Base-by-base conservation (phyloP, 2,329 filamentous ascomycete species). In the Metarhizium robertsii region DNA sequence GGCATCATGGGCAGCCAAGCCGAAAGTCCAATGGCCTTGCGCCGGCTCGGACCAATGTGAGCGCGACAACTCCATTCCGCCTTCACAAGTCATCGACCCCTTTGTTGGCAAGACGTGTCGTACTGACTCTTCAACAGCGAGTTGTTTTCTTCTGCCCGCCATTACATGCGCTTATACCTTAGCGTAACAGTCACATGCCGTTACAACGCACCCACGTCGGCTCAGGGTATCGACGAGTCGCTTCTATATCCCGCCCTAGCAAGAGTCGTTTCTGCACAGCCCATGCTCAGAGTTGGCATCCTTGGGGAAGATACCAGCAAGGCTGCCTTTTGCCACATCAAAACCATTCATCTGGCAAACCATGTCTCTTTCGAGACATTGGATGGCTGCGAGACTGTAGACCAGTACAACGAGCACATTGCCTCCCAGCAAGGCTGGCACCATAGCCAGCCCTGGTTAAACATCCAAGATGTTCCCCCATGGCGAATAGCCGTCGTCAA, bases 211-310 rank as follows among this genome's bases (percentile, higher is more conserved):
- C 43, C 49, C 62, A 50, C 2, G 45, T 40, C 5, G 16, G 50
- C 13, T 42, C 46, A 4, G 50, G 52, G n/a, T 14, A 55, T 57
- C 36, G 45, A 57, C 40, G 25, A 61, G 55, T 46, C 45, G 20
- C 54, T 48, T 16, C 56, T 80, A 16, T 65, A 71, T 53, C 53
- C 62, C 6, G 76, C 77, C 0, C 56, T 80, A 8, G 66, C 65
- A 3, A 55, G 64, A 10, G 64, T 80, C 20, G 62, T 79, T 14
- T 61, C 68, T 14, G 65, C 65, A n/a, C 74, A 80, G 54, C 71
- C 75, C 2, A 71, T 74, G 57, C 69, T 83, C 47, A 72, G 75
- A 14, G 73, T 77, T 36, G 78, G 76, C 11, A 77, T 83, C 57
- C 62, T 65, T 2, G 69, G 66, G 45, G 72, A 81, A 50, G 69